Percentiles rank a stretch among this genome's conserved stretches.
Conservation (phyloP, 169 alveolate species). For the Amoebophrya sp. region DNA sequence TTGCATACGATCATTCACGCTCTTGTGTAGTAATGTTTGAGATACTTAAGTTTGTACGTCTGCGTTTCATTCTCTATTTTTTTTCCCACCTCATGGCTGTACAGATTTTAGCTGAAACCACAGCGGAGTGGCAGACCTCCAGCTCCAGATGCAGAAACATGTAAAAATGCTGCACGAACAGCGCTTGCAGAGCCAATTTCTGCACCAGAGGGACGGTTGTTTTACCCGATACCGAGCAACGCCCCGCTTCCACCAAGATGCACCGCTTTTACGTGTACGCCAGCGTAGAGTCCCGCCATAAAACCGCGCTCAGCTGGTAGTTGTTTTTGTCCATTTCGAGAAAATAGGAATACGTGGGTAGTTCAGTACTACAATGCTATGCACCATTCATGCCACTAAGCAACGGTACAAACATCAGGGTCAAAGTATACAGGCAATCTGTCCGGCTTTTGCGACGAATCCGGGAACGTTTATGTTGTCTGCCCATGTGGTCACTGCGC, state of each 20-base stretch:
- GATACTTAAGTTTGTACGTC: no score
- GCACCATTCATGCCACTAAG: neutral
- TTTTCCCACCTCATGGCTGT: no score
- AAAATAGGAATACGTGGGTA: neutral
- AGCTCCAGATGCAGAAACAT: no score
- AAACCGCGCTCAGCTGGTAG: conserved; percentile 32
- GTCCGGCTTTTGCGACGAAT: neutral
- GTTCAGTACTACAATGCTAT: neutral
- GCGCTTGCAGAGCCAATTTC: no score
- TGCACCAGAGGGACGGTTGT: no score
- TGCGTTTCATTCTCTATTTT: no score
- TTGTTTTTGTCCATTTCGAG: neutral
- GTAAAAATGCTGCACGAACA: no score
- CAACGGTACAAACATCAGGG: neutral
- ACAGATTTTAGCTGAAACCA: no score
- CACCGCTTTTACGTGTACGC: conserved; percentile 32
- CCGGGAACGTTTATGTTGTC: neutral
- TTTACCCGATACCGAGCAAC: no score
- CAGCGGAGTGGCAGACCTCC: no score
- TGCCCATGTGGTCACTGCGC: neutral
- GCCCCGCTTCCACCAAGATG: conserved; percentile 42
- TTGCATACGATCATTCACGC: no score
- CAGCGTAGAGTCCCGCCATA: conserved; percentile 34
- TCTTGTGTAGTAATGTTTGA: no score
- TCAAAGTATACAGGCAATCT: neutral